These are phyloP conservation scores for Wickerhamiella infanticola DNA, from an alignment of 1,139 yeast genomes.

Conservation along the genomic window DNA sequence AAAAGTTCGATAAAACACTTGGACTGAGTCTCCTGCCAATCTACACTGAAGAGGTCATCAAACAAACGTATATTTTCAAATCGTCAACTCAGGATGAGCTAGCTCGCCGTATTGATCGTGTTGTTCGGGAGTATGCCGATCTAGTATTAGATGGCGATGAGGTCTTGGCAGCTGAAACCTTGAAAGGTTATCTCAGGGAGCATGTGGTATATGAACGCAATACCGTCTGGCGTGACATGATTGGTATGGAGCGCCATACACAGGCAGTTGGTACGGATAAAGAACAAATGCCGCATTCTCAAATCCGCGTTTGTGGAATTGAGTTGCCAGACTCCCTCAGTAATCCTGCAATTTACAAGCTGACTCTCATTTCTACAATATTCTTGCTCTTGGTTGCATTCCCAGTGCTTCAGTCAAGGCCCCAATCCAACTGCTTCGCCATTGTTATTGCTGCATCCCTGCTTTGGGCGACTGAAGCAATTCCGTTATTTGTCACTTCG, in stretches of 20 bases:
- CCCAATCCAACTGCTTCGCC: conserved; percentile 71
- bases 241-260: conserved; percentile 65
- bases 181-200: conserved; percentile 66
- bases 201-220: conserved; percentile 94
- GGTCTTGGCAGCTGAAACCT: conserved; percentile 42
- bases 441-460: conserved; percentile 63
- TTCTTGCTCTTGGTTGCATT: conserved; percentile 36
- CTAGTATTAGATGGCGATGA: conserved; percentile 30
- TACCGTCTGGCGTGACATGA: conserved; percentile 95
- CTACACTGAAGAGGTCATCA: conserved; percentile 25
- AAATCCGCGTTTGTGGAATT: conserved; percentile 2
- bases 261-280: conserved; percentile 33
- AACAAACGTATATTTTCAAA: conserved; percentile 32
- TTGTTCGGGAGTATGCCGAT: conserved; percentile 36
- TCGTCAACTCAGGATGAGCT: conserved; percentile 32
- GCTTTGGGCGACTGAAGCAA: conserved; percentile 87
- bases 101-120: conserved; percentile 33
- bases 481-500: conserved; percentile 78
- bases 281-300: conserved; percentile 1
- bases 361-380: conserved; percentile 33
- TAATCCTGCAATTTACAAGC: neutral
- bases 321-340: neutral
- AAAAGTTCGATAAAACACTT: conserved; percentile 78
- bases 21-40: conserved; percentile 41
- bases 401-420: conserved; percentile 37